Conservation (phyloP, 1,139 yeast species). For the Suhomyces choctaworum region DNA sequence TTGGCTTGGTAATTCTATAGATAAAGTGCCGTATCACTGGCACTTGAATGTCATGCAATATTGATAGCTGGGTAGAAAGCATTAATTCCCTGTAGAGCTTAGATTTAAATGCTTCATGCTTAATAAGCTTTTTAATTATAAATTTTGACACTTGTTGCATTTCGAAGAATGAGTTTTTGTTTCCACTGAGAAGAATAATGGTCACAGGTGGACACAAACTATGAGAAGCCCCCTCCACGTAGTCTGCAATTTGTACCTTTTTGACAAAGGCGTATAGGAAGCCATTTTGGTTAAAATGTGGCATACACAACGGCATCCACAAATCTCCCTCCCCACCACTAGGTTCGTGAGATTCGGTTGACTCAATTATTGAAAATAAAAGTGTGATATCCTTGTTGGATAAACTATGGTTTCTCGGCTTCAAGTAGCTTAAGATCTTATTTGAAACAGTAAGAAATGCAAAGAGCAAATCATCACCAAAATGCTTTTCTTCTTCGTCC, state of each 20-base stretch:
- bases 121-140: constrained; percentile 47
- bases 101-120: constrained; percentile 36
- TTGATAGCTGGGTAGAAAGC: constrained; percentile 21
- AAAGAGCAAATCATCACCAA: constrained; percentile 38
- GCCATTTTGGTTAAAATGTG: constrained; percentile 85
- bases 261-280: constrained; percentile 80
- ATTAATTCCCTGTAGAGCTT: constrained; percentile 38
- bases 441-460: constrained; percentile 27
- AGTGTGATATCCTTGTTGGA: constrained; percentile 35
- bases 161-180: constrained; percentile 76
- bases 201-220: constrained; percentile 41
- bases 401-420: constrained; percentile 37
- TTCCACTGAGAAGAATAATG: constrained; percentile 75
- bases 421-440: constrained; percentile 32
- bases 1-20: constrained; percentile 60
- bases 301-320: constrained; percentile 93
- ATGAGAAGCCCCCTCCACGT: constrained; percentile 17
- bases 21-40: constrained; percentile 76
- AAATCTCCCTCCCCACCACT: constrained; percentile 56
- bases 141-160: constrained; percentile 61
- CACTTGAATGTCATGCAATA: constrained; percentile 51
- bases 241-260: constrained; percentile 43
- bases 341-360: constrained; percentile 14
- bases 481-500: constrained; percentile 13
- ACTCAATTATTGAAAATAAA: constrained; percentile 29